phyloP scores from a whole-genome alignment of 2,329 filamentous ascomycete species.

The Colletotrichum brevisporum region DNA sequence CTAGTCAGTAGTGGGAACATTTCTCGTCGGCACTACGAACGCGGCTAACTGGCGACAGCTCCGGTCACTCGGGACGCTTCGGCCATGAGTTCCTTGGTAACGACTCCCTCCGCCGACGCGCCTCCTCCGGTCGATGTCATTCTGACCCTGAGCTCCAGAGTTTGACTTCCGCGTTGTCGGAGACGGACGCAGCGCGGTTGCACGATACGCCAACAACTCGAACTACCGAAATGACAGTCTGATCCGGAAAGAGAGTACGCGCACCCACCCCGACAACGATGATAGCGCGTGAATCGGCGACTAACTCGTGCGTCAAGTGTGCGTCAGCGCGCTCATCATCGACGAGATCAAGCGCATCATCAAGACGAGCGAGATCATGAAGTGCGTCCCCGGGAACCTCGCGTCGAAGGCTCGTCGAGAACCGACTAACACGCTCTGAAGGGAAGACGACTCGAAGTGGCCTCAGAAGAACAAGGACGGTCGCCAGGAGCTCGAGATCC shows the following conservation, averaged over 20 bases:
- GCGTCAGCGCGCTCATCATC: constrained; percentile 90
- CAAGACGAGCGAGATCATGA: constrained; percentile 96
- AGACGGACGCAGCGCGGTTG: constrained; percentile 92
- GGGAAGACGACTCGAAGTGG: constrained; percentile 99
- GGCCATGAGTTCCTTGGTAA: constrained; percentile 97
- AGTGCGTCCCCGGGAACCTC: constrained; percentile 67
- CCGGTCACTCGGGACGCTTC: constrained; percentile 96
- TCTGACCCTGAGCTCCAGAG: constrained; percentile 68
- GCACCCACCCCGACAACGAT: neutral
- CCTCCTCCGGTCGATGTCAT: neutral
- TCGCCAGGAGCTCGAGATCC: constrained; percentile 94
- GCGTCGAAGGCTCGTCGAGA: constrained; percentile 44
- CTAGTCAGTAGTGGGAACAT: constrained; percentile 76
- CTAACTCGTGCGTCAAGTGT: constrained; percentile 74
- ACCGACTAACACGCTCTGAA: constrained; percentile 52
- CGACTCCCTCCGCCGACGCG: constrained; percentile 40
- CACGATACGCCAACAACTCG: constrained; percentile 98
- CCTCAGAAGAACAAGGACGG: constrained; percentile 99
- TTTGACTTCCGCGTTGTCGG: constrained; percentile 96
- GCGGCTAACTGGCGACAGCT: constrained; percentile 69
- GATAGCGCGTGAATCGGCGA: too few species aligned
- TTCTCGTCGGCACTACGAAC: neutral
- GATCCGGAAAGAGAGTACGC: constrained; percentile 98
- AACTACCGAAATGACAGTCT: constrained; percentile 99
- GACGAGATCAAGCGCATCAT: constrained; percentile 98